Evolutionary conservation across 2,329 filamentous ascomycete genomes (phyloP).

Genomic region (Penicillium sp.): DNA sequence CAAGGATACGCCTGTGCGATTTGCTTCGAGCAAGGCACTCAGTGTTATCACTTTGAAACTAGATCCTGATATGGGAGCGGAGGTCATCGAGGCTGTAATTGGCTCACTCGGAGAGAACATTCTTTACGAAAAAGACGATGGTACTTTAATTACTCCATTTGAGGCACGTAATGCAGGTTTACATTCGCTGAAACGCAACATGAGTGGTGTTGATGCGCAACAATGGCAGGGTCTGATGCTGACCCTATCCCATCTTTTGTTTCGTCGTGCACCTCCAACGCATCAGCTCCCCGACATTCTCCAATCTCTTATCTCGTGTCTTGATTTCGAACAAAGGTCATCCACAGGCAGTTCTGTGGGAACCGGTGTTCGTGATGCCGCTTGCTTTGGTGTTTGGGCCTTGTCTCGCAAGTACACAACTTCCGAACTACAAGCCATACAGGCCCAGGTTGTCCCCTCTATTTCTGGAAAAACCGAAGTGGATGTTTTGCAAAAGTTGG

Average conservation of each 20-base stretch:
- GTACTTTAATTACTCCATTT: constrained; percentile 38
- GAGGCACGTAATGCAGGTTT: constrained; percentile 32
- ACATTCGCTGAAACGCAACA: constrained; percentile 53
- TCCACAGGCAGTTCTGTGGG: constrained; percentile 83
- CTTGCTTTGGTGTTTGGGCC: constrained; percentile 95
- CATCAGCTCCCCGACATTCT: constrained; percentile 71
- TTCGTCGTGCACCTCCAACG: constrained; percentile 76
- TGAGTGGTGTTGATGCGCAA: constrained; percentile 75
- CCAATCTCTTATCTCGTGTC: constrained; percentile 72
- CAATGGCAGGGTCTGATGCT: constrained; percentile 93
- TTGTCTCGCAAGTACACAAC: constrained; percentile 85
- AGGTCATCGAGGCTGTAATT: constrained; percentile 85
- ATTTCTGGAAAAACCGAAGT: constrained; percentile 29
- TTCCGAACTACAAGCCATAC: constrained; percentile 68
- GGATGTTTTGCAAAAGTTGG: constrained; percentile 71
- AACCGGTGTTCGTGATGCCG: constrained; percentile 88
- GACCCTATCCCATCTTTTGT: constrained; percentile 82
- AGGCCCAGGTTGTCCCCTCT: constrained; percentile 35
- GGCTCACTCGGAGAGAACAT: constrained; percentile 66
- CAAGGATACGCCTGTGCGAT: constrained; percentile 84
- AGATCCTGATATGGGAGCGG: constrained; percentile 74
- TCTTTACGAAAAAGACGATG: constrained; percentile 52
- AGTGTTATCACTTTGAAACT: constrained; percentile 83
- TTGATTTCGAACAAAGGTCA: constrained; percentile 86
- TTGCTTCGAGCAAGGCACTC: constrained; percentile 89